Evolutionary conservation across 768 basidiomycete genomes (phyloP).

Genomic region (Agrocybe pediades): DNA sequence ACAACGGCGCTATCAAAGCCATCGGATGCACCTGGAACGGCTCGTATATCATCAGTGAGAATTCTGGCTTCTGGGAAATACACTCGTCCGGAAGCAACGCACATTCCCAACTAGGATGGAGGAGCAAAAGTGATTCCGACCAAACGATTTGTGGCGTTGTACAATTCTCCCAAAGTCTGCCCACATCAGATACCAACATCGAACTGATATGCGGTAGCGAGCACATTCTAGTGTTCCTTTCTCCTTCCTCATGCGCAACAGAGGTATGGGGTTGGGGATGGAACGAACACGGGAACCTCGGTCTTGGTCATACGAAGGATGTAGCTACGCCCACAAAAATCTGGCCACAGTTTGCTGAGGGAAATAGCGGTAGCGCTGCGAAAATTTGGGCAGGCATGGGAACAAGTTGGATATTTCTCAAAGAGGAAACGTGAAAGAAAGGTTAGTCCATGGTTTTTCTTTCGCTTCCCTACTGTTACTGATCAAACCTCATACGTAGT

Average conservation of each 20-base stretch:
- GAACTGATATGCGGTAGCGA: slow-evolving; percentile 79
- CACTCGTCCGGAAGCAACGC: slow-evolving; percentile 57
- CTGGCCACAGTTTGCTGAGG: slow-evolving; percentile 41
- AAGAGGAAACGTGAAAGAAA: too few relatives aligned
- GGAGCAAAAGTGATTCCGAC: too few relatives aligned
- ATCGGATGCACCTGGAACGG: slow-evolving; percentile 82
- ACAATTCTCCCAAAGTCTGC: slow-evolving; percentile 9
- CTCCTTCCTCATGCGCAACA: slow-evolving; percentile 16
- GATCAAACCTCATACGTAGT: too few relatives aligned
- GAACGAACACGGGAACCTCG: slow-evolving; percentile 98
- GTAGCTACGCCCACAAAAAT: slow-evolving; percentile 48
- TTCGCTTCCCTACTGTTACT: too few relatives aligned
- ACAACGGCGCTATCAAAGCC: slow-evolving; percentile 19
- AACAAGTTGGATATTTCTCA: slow-evolving; percentile 44
- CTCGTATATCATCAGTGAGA: slow-evolving; percentile 50
- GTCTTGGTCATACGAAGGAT: slow-evolving; percentile 62
- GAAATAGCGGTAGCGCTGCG: slow-evolving; percentile 10
- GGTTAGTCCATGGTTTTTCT: too few relatives aligned
- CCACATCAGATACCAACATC: slow-evolving; percentile 23
- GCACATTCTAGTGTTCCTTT: slow-evolving; percentile 61
- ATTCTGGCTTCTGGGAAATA: slow-evolving; percentile 20
- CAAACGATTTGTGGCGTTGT: too few relatives aligned
- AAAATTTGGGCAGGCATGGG: slow-evolving; percentile 46
- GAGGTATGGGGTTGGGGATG: slow-evolving; percentile 91
- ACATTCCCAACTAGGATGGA: slow-evolving; percentile 69